These are phyloP conservation scores for Diplosphaera chodatii DNA, from an alignment of 139 green algal species.

Conservation along the genomic window DNA sequence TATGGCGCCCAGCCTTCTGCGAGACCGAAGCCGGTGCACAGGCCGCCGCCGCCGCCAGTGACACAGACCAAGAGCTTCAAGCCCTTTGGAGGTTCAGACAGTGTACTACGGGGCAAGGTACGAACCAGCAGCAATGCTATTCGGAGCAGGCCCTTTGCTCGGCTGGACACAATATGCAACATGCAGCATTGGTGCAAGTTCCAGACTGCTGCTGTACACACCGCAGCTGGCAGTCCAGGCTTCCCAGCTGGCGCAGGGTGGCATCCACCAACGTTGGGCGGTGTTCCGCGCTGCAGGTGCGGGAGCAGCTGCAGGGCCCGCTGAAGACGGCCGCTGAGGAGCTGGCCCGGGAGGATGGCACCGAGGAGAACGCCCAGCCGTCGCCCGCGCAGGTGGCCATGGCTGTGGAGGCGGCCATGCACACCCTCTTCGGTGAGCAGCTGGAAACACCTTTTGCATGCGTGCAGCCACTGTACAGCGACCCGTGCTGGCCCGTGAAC, in stretches of 20 bases:
- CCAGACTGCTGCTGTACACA: too few species aligned
- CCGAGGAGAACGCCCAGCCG: neutral
- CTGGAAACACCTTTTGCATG: neutral
- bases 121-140: too few species aligned
- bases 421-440: constrained; percentile 7
- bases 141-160: too few species aligned
- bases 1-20: neutral
- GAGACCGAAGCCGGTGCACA: neutral
- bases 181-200: too few species aligned
- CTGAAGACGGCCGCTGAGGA: neutral
- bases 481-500: too few species aligned
- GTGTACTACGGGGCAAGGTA: neutral
- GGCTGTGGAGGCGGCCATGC: constrained; percentile 17
- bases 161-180: too few species aligned
- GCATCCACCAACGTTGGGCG: too few species aligned
- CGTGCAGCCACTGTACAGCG: neutral
- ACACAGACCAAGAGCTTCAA: neutral
- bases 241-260: too few species aligned
- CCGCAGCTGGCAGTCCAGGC: too few species aligned
- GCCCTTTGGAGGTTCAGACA: neutral
- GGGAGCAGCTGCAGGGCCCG: neutral
- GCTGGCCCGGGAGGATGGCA: neutral
- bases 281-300: constrained; percentile 1
- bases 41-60: neutral
- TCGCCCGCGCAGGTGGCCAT: neutral